These are phyloP conservation scores for Triangularia setosa DNA, from an alignment of 2,329 filamentous ascomycete genomes.

Conservation along the genomic window DNA sequence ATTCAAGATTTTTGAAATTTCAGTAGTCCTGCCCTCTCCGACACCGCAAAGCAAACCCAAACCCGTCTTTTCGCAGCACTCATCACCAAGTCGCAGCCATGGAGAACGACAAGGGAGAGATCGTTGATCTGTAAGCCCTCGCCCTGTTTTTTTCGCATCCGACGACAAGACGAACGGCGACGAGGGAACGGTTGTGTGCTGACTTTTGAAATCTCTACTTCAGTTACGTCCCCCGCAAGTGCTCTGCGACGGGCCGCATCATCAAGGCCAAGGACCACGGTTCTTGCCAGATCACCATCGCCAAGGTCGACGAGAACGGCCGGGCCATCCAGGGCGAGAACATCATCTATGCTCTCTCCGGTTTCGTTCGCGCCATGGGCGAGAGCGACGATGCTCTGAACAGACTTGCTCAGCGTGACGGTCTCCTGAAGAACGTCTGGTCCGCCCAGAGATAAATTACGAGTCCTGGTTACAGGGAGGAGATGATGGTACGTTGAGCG, in stretches of 20 bases:
- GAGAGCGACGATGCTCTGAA: slow-evolving; percentile 97
- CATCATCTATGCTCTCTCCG: slow-evolving; percentile 95
- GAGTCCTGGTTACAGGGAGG: slow-evolving; percentile 21
- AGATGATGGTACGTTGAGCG: slow-evolving; percentile 24
- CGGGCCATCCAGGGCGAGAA: slow-evolving; percentile 90
- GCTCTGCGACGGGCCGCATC: slow-evolving; percentile 98
- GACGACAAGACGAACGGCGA: slow-evolving; percentile 4
- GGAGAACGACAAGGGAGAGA: slow-evolving; percentile 98
- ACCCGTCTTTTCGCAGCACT: slow-evolving; percentile 31
- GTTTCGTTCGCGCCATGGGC: slow-evolving; percentile 96
- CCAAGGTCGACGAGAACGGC: slow-evolving; percentile 98
- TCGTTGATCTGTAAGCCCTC: slow-evolving; percentile 87
- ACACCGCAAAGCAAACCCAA: slow-evolving; percentile 30
- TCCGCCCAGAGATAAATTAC: slow-evolving; percentile 61
- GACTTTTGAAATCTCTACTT: slow-evolving; percentile 25
- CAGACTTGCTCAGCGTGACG: slow-evolving; percentile 91
- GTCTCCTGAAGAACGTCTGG: slow-evolving; percentile 97
- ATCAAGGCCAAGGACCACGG: slow-evolving; percentile 99
- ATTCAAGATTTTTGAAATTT: slow-evolving; percentile 27
- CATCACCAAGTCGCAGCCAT: slow-evolving; percentile 60
- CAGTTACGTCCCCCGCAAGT: slow-evolving; percentile 98
- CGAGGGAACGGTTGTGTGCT: slow-evolving; percentile 25
- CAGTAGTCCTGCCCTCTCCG: slow-evolving; percentile 26
- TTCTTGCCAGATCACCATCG: slow-evolving; percentile 93
- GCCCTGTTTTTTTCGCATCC: not conserved